Conservation (phyloP, 2,329 filamentous ascomycete genomes). For the Tolypocladium guangdongense region DNA sequence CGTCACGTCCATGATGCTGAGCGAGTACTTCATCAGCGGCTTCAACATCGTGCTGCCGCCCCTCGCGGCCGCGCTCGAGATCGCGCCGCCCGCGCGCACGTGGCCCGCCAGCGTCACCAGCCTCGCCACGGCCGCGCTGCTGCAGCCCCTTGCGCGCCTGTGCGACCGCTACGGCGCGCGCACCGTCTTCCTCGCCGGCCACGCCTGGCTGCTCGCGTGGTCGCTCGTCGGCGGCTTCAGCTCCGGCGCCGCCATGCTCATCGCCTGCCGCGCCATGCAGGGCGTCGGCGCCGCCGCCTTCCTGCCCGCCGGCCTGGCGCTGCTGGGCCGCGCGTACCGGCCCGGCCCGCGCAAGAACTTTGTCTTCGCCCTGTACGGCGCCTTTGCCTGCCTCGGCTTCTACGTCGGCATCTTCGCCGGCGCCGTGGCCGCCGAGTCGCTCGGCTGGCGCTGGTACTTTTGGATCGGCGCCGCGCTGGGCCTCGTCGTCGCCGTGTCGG, state of each 20-base stretch:
- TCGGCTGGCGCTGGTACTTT: constrained; percentile 60
- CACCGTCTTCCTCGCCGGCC: constrained; percentile 46
- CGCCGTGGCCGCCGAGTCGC: constrained; percentile 48
- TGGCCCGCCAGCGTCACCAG: constrained; percentile 58
- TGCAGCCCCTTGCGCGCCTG: constrained; percentile 52
- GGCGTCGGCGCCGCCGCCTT: constrained; percentile 65
- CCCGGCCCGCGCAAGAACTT: constrained; percentile 64
- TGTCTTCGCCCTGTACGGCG: constrained; percentile 49
- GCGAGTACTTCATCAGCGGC: constrained; percentile 68
- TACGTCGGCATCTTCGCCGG: constrained; percentile 58
- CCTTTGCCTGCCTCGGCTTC: constrained; percentile 47
- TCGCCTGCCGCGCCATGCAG: constrained; percentile 62
- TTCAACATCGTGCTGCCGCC: constrained; percentile 65
- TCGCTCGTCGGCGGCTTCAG: constrained; percentile 61
- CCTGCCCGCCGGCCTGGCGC: constrained; percentile 54
- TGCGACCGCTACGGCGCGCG: constrained; percentile 55
- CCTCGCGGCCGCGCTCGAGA: constrained; percentile 48
- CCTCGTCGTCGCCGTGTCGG: constrained; percentile 35
- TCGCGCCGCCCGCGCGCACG: constrained; percentile 49
- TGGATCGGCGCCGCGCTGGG: constrained; percentile 44
- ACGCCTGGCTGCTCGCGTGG: constrained; percentile 57
- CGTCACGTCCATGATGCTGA: constrained; percentile 51
- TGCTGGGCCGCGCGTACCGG: constrained; percentile 58
- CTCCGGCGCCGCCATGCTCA: constrained; percentile 56
- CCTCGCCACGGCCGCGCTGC: constrained; percentile 40